A percentile compares a stretch with the other conserved stretches of the same genome.
phyloP scores from a whole-genome alignment of 306 rosid species.

The Trichosanthes cucumerina region DNA sequence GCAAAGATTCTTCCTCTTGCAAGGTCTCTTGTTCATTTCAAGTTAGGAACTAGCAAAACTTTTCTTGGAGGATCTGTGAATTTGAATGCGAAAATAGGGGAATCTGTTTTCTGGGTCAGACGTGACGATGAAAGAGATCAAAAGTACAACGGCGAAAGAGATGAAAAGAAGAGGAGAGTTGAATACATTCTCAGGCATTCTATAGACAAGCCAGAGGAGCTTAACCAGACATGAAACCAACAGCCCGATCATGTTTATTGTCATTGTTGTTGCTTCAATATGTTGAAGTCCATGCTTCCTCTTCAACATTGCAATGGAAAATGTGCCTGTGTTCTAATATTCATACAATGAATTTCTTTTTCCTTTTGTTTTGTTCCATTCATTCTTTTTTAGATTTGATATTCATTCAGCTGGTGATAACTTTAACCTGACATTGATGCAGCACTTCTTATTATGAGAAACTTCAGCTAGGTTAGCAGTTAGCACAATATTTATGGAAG shows the following conservation, averaged over 20 bases:
- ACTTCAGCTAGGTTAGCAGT: background rate
- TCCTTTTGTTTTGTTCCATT: background rate
- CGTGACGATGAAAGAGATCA: conserved; percentile 65
- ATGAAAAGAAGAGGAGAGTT: conserved; percentile 72
- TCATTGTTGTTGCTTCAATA: background rate
- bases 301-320: background rate
- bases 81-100: conserved; percentile 35
- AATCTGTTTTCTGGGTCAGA: conserved; percentile 26
- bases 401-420: background rate
- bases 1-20: conserved; percentile 32
- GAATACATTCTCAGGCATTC: conserved; percentile 72
- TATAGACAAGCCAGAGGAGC: conserved; percentile 72
- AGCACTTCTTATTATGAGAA: background rate
- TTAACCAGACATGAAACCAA: conserved; percentile 47
- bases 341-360: background rate
- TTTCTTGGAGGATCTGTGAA: conserved; percentile 51
- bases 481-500: background rate
- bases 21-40: conserved; percentile 59
- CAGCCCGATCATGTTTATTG: background rate
- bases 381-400: background rate
- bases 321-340: background rate
- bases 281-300: background rate
- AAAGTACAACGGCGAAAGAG: background rate
- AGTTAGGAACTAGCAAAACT: conserved; percentile 60
- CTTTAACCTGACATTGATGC: background rate